phyloP scores from a whole-genome alignment of 441 rosid species.

The Jatropha multifida region DNA sequence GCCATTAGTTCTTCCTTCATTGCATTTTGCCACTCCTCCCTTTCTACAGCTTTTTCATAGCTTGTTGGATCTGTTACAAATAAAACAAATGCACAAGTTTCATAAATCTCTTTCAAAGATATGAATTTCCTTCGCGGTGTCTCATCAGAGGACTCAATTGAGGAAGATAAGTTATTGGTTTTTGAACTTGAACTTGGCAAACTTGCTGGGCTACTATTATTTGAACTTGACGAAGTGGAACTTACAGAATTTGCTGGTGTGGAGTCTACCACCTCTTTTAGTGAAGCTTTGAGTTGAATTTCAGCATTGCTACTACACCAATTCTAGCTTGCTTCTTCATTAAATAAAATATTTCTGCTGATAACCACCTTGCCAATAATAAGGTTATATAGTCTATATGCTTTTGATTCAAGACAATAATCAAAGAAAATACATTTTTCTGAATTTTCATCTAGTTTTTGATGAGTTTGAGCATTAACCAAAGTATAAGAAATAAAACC shows the following conservation, averaged over 20 bases:
- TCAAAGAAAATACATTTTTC: no score
- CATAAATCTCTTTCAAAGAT: not conserved
- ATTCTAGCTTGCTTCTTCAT: no score
- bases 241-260: not conserved
- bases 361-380: no score
- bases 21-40: no score
- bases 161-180: not conserved
- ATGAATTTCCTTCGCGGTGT: not conserved
- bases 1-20: no score
- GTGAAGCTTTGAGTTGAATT: not conserved
- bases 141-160: not conserved
- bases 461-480: no score
- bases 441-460: no score
- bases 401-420: no score
- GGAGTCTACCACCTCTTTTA: no score
- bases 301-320: not conserved
- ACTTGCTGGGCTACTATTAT: conserved; percentile 8
- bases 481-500: no score
- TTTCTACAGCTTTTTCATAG: not conserved
- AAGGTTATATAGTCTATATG: no score
- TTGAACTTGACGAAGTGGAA: not conserved
- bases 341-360: no score
- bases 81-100: not conserved
- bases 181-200: conserved; percentile 62
- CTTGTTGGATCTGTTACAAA: not conserved